phyloP scores from a whole-genome alignment of 768 basidiomycete genomes.

The Suillus fuscotomentosus region DNA sequence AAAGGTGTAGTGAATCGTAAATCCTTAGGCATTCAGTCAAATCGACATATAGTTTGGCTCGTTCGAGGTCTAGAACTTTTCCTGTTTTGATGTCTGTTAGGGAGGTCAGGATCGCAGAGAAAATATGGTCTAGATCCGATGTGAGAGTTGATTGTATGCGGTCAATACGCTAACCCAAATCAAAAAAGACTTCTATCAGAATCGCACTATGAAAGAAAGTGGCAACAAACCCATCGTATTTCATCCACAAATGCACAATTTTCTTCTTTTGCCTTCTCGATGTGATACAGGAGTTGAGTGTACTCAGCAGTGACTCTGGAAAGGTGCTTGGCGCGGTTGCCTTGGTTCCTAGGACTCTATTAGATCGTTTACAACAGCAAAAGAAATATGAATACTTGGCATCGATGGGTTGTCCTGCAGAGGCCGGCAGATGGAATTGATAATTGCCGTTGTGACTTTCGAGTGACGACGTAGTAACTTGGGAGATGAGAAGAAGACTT shows the following conservation, averaged over 20 bases:
- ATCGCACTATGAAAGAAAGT: conserved; percentile 3
- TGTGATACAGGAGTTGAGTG: conserved; percentile 88
- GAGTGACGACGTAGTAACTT: conserved; percentile 31
- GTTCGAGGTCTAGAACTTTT: conserved; percentile 62
- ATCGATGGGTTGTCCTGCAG: conserved; percentile 35
- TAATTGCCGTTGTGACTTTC: conserved; percentile 33
- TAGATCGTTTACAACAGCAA: background rate
- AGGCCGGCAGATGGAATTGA: conserved; percentile 27
- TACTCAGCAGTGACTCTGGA: conserved; percentile 88
- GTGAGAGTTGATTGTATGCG: conserved; percentile 83
- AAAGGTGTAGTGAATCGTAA: conserved; percentile 77
- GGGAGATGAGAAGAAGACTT: conserved; percentile 70
- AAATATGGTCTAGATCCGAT: conserved; percentile 82
- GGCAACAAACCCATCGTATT: conserved; percentile 74
- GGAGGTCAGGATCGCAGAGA: conserved; percentile 56
- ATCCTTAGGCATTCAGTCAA: conserved; percentile 76
- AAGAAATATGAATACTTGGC: conserved; percentile 26
- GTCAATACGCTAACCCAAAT: conserved; percentile 65
- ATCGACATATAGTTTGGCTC: conserved; percentile 59
- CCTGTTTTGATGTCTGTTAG: conserved; percentile 48
- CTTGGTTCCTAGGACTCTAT: conserved; percentile 44
- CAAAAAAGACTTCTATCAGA: background rate
- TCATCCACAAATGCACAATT: conserved; percentile 79
- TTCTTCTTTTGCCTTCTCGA: conserved; percentile 75
- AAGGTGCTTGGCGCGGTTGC: conserved; percentile 75